phyloP scores from a whole-genome alignment of 805 yeast species.

The Kodamaea restingae region DNA sequence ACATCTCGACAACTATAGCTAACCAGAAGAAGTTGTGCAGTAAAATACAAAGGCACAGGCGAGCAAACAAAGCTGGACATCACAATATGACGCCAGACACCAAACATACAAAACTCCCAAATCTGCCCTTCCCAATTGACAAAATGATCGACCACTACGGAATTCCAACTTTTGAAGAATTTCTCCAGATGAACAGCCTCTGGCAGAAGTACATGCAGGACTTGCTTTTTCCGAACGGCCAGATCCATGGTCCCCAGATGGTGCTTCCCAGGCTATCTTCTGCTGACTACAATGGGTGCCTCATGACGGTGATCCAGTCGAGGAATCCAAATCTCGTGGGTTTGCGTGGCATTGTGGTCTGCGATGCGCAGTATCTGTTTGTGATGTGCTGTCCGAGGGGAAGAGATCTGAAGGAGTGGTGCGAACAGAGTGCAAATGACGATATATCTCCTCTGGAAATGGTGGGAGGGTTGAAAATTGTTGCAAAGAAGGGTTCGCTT shows the following conservation, averaged over 20 bases:
- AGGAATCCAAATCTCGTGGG: slow-evolving; percentile 57
- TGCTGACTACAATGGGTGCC: slow-evolving; percentile 82
- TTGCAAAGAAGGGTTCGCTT: slow-evolving; percentile 64
- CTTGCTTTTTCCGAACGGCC: slow-evolving; percentile 39
- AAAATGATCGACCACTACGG: slow-evolving; percentile 22
- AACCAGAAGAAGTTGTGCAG: slow-evolving; percentile 39
- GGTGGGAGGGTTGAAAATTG: slow-evolving; percentile 61
- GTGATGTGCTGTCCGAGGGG: slow-evolving; percentile 52
- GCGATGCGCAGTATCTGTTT: slow-evolving; percentile 78
- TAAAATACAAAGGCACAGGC: slow-evolving; percentile 31
- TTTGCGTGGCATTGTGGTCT: slow-evolving; percentile 66
- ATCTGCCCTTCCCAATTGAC: slow-evolving; percentile 21
- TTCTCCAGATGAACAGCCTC: slow-evolving; percentile 51
- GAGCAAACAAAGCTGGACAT: slow-evolving; percentile 19
- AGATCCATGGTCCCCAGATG: slow-evolving; percentile 23
- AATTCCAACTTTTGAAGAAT: slow-evolving; percentile 46
- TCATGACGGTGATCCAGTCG: slow-evolving; percentile 54
- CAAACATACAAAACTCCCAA: no score
- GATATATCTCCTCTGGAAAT: slow-evolving; percentile 19
- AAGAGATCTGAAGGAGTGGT: slow-evolving; percentile 33
- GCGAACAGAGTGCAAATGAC: slow-evolving; percentile 14
- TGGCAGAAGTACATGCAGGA: slow-evolving; percentile 73
- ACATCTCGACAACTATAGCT: slow-evolving; percentile 33
- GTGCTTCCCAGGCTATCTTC: slow-evolving; percentile 58
- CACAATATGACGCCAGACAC: no score